These are phyloP conservation scores for Leccinum boreale DNA, from an alignment of 768 basidiomycete genomes.

Conservation along the genomic window DNA sequence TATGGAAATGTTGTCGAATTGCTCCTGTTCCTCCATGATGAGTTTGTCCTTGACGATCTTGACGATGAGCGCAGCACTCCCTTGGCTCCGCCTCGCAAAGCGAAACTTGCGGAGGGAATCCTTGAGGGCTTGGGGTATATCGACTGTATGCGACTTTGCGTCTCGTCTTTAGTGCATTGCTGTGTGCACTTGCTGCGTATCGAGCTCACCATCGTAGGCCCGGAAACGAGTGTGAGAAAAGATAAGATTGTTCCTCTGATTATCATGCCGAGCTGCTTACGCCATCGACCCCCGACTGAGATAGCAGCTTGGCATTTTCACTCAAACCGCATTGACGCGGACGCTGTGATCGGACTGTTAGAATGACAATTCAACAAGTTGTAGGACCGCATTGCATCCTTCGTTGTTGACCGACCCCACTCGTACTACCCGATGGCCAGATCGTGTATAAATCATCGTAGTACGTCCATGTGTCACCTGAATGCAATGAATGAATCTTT, in stretches of 20 bases:
- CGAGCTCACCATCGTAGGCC: conserved; percentile 22
- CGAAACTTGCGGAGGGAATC: conserved; percentile 82
- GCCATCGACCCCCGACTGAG: background rate
- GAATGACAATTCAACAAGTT: no score
- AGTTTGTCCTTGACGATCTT: conserved; percentile 87
- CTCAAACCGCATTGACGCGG: background rate
- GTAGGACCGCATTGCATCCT: background rate
- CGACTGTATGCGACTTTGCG: conserved; percentile 55
- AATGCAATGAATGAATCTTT: no score
- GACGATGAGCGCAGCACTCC: conserved; percentile 77
- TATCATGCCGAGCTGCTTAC: background rate
- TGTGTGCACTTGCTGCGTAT: background rate
- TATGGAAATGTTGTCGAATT: conserved; percentile 70
- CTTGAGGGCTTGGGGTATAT: conserved; percentile 78
- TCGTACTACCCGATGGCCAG: no score
- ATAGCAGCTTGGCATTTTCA: background rate
- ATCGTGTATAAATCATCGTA: no score
- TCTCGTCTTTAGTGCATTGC: background rate
- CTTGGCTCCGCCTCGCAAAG: conserved; percentile 59
- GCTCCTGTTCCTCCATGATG: conserved; percentile 80
- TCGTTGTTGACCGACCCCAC: no score
- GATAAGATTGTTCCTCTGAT: background rate
- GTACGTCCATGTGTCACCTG: no score
- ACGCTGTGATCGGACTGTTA: background rate
- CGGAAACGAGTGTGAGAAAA: background rate